Evolutionary conservation across 306 rosid species (phyloP).

Genomic region (Cercis canadensis): DNA sequence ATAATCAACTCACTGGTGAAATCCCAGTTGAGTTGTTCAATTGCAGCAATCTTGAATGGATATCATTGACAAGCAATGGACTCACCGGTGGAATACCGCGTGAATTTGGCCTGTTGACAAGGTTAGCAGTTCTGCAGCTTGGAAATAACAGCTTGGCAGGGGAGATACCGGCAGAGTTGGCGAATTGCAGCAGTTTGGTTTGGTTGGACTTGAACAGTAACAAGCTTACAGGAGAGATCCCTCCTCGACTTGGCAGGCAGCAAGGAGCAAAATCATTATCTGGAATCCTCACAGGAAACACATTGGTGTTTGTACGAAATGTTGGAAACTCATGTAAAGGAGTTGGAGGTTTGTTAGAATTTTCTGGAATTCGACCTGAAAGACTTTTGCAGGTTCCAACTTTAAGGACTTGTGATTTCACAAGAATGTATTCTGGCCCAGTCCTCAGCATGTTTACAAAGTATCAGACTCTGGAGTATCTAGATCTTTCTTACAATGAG

Average conservation of each 20-base stretch:
- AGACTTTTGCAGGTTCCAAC: constrained; percentile 82
- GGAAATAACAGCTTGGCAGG: constrained; percentile 90
- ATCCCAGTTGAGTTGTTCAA: constrained; percentile 79
- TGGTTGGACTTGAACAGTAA: constrained; percentile 99
- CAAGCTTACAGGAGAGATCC: constrained; percentile 94
- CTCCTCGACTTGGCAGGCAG: constrained; percentile 93
- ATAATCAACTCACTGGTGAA: constrained; percentile 70
- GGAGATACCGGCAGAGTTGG: constrained; percentile 82
- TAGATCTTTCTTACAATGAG: constrained; percentile 93
- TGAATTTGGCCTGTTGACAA: constrained; percentile 77
- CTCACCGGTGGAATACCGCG: constrained; percentile 74
- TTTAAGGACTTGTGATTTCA: constrained; percentile 85
- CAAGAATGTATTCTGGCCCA: constrained; percentile 88
- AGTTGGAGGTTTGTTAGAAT: constrained; percentile 93
- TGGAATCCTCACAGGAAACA: constrained; percentile 90
- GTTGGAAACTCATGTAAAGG: constrained; percentile 92
- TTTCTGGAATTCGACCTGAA: constrained; percentile 87
- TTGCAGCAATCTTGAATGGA: constrained; percentile 92
- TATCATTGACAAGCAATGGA: constrained; percentile 86
- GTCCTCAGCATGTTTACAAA: constrained; percentile 86
- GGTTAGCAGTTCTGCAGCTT: constrained; percentile 90
- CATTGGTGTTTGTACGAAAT: constrained; percentile 88
- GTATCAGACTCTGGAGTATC: constrained; percentile 91
- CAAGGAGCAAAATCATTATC: constrained; percentile 75
- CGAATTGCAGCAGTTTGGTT: constrained; percentile 88